Evolutionary conservation across 2,329 filamentous ascomycete genomes (phyloP), one percentile per base, ranked within the genome.

Genomic region (Aureobasidium pullulans): DNA sequence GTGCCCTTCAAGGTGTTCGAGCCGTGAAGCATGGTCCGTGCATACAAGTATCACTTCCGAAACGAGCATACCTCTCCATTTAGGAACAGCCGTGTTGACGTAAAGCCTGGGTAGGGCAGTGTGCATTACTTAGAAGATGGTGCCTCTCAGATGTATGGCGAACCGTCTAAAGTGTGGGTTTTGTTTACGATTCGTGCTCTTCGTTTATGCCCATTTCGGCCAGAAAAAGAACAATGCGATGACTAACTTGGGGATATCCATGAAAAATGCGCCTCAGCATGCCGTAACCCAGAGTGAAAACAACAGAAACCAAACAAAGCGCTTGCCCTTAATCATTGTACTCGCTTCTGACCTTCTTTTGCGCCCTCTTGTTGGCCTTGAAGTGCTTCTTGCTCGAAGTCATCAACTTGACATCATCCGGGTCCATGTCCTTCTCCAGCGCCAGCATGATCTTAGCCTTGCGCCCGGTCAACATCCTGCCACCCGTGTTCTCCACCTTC

Each of bases 371-470:
- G 42, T 85, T 84, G n/a, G 83, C 87, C 77, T 96, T 96, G 74
- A 90, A 94, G 75, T 99, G 94, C 78, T 96, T 97, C 84, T 99
- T 99, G 60, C 86, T 82, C 54, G 79, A 76, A 60, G 39, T 28
- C 23, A 56, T 49, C 60, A 60, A 59, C 39, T 49, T 61, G 10
- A 63, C 59, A 53, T 63, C 61, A 15, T 86, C 87, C 0, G 89
- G 86, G 68, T 96, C 91, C 37, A 97, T 72, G 13, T 90, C 89
- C 61, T 87, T 89, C 76, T 96, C 90, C 62, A 96, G 70, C 10
- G 93, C 93, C 53, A 89, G 78, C 78, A 96, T 84, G 40, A 87
- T 80, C 68, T 85, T 85, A 53, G 90, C 83, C 74, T 99, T 99
- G 62, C 94, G 81, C 0, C 92, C 92, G 16, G 84, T 90, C 48